phyloP scores from a whole-genome alignment of 1,284 basidiomycete species.

The Ganoderma boninense region DNA sequence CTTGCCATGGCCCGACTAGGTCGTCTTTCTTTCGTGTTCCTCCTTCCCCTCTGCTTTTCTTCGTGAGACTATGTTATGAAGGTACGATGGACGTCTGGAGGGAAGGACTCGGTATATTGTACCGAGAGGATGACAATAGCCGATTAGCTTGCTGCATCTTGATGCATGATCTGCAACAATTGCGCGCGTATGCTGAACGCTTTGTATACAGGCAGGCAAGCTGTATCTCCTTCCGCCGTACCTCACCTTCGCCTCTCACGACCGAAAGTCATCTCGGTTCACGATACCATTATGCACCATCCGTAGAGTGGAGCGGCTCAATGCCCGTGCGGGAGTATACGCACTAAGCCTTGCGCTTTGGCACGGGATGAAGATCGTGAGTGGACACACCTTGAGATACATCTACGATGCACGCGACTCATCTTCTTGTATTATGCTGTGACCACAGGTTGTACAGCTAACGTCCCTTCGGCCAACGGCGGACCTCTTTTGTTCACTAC shows the following conservation, averaged over 20 bases:
- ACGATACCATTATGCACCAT: slow-evolving; percentile 94
- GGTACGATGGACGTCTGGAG: background rate
- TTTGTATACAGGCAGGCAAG: slow-evolving; percentile 79
- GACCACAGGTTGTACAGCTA: slow-evolving; percentile 86
- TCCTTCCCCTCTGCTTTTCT: background rate
- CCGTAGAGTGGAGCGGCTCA: slow-evolving; percentile 93
- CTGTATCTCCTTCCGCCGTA: slow-evolving; percentile 91
- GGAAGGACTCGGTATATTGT: background rate
- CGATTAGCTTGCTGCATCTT: background rate
- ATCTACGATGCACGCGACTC: background rate
- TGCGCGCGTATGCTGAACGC: slow-evolving; percentile 8
- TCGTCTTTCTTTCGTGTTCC: background rate
- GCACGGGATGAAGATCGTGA: slow-evolving; percentile 94
- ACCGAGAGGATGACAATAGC: background rate
- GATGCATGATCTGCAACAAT: background rate
- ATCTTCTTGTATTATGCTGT: background rate
- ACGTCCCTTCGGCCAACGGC: slow-evolving; percentile 96
- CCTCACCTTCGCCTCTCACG: slow-evolving; percentile 91
- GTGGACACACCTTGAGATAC: slow-evolving; percentile 42
- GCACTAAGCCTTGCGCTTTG: slow-evolving; percentile 94
- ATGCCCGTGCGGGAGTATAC: slow-evolving; percentile 93
- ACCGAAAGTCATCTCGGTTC: slow-evolving; percentile 92
- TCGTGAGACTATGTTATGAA: background rate
- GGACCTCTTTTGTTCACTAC: slow-evolving; percentile 90
- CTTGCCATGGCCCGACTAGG: background rate